Percentiles rank a stretch among this genome's conserved stretches.
These are phyloP conservation scores for Nicotiana tabacum DNA, from an alignment of 257 asterid species.

Conservation along the genomic window DNA sequence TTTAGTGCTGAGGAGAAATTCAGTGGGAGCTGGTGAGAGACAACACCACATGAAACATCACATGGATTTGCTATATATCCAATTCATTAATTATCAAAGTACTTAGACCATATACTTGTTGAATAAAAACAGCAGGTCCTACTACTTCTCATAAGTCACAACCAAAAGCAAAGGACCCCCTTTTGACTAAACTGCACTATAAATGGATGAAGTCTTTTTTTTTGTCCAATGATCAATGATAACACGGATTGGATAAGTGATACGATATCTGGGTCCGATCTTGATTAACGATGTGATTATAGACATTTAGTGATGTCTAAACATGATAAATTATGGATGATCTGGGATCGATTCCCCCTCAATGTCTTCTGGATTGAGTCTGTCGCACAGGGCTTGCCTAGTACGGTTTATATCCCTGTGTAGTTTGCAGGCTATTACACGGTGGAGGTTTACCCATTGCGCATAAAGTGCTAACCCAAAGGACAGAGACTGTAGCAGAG, in stretches of 20 bases:
- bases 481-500: no score
- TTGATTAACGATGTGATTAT: no score
- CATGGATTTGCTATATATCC: conserved; percentile 13
- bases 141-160: background rate
- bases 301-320: background rate
- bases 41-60: background rate
- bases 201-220: background rate
- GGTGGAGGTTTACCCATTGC: no score
- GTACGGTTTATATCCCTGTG: no score
- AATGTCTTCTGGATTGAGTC: no score
- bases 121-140: background rate
- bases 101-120: background rate
- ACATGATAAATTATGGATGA: background rate
- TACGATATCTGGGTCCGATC: background rate
- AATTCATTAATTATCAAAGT: conserved; percentile 6
- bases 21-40: background rate
- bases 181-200: background rate
- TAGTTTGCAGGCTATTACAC: no score
- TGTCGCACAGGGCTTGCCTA: no score
- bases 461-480: no score
- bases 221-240: background rate
- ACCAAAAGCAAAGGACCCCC: background rate
- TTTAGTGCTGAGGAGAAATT: background rate
- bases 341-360: no score
- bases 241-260: background rate